These are phyloP conservation scores for Hypoxylon sp. DNA, from an alignment of 2,329 filamentous ascomycete species.

Conservation along the genomic window DNA sequence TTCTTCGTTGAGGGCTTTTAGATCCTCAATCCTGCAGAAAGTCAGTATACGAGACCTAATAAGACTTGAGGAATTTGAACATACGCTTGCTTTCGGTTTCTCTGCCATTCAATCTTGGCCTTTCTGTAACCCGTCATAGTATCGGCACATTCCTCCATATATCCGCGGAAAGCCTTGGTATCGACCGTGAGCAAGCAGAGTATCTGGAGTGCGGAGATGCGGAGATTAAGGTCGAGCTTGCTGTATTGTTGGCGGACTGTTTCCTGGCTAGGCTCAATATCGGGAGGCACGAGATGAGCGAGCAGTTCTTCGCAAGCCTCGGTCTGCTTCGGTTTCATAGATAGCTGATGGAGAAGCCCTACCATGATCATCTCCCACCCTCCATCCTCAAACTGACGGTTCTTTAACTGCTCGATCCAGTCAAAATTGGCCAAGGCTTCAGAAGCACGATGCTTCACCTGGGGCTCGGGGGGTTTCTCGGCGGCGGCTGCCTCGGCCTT, in stretches of 20 bases:
- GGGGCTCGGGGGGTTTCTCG: conserved; percentile 63
- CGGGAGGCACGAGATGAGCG: conserved; percentile 81
- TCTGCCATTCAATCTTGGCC: conserved; percentile 93
- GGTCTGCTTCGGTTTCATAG: conserved; percentile 77
- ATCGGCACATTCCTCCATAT: conserved; percentile 92
- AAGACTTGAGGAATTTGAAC: conserved; percentile 49
- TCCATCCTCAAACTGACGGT: conserved; percentile 86
- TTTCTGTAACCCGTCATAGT: conserved; percentile 96
- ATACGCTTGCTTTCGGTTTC: conserved; percentile 77
- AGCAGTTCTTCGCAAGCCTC: conserved; percentile 84
- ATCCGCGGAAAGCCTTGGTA: conserved; percentile 86
- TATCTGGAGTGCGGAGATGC: conserved; percentile 84
- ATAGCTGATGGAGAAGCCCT: conserved; percentile 86
- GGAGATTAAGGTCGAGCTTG: conserved; percentile 83
- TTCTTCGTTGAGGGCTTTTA: conserved; percentile 78
- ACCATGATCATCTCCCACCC: conserved; percentile 94
- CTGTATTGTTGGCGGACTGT: conserved; percentile 80
- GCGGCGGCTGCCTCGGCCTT: conserved; percentile 70
- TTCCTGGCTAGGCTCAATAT: conserved; percentile 80
- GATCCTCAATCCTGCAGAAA: conserved; percentile 72
- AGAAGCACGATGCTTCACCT: conserved; percentile 74
- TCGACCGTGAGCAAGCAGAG: conserved; percentile 87
- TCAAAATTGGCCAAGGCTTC: conserved; percentile 81
- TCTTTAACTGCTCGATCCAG: conserved; percentile 87
- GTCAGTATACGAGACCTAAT: conserved; percentile 48